Evolutionary conservation across 495 filamentous ascomycete species (phyloP).

Genomic region (Neurospora sp.): DNA sequence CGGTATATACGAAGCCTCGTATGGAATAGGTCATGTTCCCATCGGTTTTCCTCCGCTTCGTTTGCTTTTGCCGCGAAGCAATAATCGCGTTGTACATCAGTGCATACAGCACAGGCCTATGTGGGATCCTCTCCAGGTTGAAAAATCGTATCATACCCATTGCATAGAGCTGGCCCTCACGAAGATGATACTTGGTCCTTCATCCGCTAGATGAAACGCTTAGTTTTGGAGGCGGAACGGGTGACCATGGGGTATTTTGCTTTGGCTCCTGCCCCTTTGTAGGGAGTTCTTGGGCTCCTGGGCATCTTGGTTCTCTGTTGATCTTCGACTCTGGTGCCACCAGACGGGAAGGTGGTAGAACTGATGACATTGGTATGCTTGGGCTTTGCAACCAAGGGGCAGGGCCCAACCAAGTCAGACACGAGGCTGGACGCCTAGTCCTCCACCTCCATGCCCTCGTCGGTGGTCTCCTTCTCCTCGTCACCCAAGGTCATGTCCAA

Average conservation of each 20-base stretch:
- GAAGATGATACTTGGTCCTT: neutral
- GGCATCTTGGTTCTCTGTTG: neutral
- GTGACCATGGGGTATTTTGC: neutral
- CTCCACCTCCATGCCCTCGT: constrained; percentile 17
- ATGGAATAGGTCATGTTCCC: neutral
- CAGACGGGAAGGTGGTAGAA: neutral
- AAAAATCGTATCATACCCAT: neutral
- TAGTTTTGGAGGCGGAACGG: neutral
- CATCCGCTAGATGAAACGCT: neutral
- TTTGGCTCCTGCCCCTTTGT: neutral
- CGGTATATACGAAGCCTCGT: neutral
- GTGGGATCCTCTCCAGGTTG: neutral
- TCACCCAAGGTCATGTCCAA: constrained; percentile 54
- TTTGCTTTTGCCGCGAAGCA: neutral
- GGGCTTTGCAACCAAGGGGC: neutral
- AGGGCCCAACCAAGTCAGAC: neutral
- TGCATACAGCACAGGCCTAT: neutral
- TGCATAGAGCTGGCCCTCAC: neutral
- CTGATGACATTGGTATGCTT: neutral
- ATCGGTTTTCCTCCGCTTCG: neutral
- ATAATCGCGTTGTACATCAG: neutral
- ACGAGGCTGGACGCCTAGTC: constrained; percentile 4
- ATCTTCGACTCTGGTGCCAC: neutral
- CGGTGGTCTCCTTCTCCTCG: constrained; percentile 17
- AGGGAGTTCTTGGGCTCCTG: neutral